Percentiles rank a stretch among this genome's conserved stretches.
Conservation (phyloP, 2,329 filamentous ascomycete genomes). For the Davidsoniella neocaledoniae region DNA sequence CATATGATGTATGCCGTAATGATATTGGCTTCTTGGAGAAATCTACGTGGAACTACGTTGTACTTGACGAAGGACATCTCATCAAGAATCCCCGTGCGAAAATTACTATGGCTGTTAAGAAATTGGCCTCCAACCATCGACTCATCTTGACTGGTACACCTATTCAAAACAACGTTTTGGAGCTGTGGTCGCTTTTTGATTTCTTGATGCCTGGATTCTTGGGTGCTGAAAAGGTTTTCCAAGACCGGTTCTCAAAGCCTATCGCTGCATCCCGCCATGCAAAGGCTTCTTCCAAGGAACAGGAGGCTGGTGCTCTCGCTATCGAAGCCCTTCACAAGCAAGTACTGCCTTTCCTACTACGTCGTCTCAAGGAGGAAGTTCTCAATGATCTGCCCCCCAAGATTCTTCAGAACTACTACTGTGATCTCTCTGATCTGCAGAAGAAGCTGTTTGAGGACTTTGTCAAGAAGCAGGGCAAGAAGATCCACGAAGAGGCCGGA, state of each 20-base stretch:
- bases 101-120: constrained; percentile 84
- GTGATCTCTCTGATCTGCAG: constrained; percentile 87
- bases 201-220: constrained; percentile 98
- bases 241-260: constrained; percentile 86
- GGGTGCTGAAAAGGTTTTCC: constrained; percentile 85
- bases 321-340: constrained; percentile 99
- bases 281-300: constrained; percentile 95
- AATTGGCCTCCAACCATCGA: constrained; percentile 76
- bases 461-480: constrained; percentile 79
- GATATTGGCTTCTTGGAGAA: constrained; percentile 72
- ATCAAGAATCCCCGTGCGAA: constrained; percentile 99
- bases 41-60: constrained; percentile 91
- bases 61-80: constrained; percentile 90
- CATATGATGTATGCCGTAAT: constrained; percentile 94
- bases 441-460: constrained; percentile 95
- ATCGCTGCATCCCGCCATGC: constrained; percentile 89
- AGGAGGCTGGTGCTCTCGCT: constrained; percentile 87
- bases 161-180: constrained; percentile 93
- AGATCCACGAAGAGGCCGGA: constrained; percentile 67
- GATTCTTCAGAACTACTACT: constrained; percentile 99
- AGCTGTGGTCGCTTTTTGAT: constrained; percentile 95
- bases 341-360: constrained; percentile 86
- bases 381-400: constrained; percentile 91
- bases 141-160: constrained; percentile 93
- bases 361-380: constrained; percentile 93